Evolutionary conservation across 1,284 basidiomycete species (phyloP), one percentile per base, ranked within the genome.

Genomic region (Meira nashicola): DNA sequence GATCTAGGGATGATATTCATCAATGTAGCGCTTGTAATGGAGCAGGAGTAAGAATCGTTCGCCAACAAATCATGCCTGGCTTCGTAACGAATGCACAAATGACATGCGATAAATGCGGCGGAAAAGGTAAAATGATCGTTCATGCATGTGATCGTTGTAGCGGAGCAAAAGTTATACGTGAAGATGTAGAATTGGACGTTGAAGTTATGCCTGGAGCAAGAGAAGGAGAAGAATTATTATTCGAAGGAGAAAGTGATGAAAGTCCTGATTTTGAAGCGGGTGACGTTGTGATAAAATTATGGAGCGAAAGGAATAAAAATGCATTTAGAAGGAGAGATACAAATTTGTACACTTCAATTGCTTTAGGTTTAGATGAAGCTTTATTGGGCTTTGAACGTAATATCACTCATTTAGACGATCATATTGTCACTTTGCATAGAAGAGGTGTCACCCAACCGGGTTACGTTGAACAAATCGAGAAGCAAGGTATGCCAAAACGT

Each of bases 51-150:
- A 62, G 73, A 33, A 64, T 78, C 44, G 62, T 77, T 12, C 63
- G 69, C 17, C 76, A 78, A 62, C 73, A 78, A 55, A 74, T 78
- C 64, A 77, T 77, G 76, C 76, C 76, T 6, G 76, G 76, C 17
- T 78, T 77, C 44, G 65, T 72, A 39, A 77, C 75, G 11, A 74
- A 68, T 43, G 65, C 74, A 2, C 62, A 63, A 49, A 57, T 65
- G 60, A 60, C 54, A 60, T 78, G 76, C 51, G 67, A 71, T 43
- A 55, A 57, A 12, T 78, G 76, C 46, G 61, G 67, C 15, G 76
- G 76, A 17, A 60, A 59, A 15, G 76, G 76, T 10, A 67, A 62
- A 15, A 61, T 67, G 21, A 78, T 78, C 55, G 57, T 54, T 17
- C 67, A 72, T 57, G 59, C 41, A 14, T 78, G 76, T 56, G 41